These are phyloP conservation scores for Boechera stricta DNA, from an alignment of 345 rosid species.

Conservation along the genomic window DNA sequence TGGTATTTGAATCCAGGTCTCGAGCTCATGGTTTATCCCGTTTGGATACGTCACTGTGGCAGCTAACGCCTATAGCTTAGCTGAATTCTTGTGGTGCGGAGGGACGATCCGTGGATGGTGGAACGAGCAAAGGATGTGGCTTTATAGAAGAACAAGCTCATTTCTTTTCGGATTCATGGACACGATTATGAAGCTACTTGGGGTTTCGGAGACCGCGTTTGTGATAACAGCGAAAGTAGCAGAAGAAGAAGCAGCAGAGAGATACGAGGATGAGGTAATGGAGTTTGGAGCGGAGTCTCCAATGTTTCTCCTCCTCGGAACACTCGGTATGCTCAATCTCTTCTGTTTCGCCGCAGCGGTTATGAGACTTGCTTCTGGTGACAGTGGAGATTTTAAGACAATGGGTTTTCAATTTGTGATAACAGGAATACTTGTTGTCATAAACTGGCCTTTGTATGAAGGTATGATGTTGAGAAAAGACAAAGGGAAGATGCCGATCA, in stretches of 20 bases:
- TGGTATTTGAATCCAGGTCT: conserved; percentile 46
- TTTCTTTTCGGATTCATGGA: conserved; percentile 66
- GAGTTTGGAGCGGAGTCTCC: conserved; percentile 78
- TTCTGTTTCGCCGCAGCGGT: conserved; percentile 49
- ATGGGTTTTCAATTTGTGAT: conserved; percentile 58
- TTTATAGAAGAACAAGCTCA: conserved; percentile 76
- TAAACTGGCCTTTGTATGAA: conserved; percentile 70
- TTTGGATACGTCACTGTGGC: conserved; percentile 55
- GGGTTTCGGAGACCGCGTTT: conserved; percentile 58
- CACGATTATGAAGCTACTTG: conserved; percentile 49
- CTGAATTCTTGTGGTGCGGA: conserved; percentile 57
- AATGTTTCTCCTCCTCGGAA: conserved; percentile 63
- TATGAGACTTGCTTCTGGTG: conserved; percentile 18
- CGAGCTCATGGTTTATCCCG: conserved; percentile 67
- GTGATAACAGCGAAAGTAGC: conserved; percentile 70
- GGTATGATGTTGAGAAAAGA: conserved; percentile 66
- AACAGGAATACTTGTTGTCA: conserved; percentile 54
- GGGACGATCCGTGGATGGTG: conserved; percentile 79
- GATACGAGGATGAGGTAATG: conserved; percentile 66
- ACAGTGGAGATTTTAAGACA: conserved; percentile 20
- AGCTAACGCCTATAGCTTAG: conserved; percentile 49
- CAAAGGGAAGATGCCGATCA: conserved; percentile 65
- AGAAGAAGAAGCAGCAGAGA: conserved; percentile 54
- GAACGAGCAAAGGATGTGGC: conserved; percentile 78
- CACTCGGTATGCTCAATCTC: conserved; percentile 66